Evolutionary conservation across 805 yeast genomes (phyloP), one percentile per base, ranked within the genome.

Genomic region (Lipomyces yamadae): DNA sequence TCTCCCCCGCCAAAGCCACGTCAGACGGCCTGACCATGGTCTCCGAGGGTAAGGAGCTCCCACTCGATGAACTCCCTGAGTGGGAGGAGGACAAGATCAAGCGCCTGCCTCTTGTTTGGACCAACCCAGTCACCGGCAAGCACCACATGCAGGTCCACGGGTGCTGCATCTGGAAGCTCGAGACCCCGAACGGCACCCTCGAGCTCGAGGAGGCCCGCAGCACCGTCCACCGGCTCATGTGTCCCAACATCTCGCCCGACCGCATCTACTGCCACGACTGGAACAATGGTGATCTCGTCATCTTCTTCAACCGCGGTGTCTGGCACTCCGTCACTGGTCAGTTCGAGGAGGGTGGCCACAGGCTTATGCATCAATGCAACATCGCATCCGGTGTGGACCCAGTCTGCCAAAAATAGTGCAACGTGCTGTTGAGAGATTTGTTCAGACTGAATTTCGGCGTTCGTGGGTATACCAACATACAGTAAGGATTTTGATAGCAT

Each of bases 261-360:
- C 76, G 87, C 58, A 87, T 92, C 10, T 90, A 90, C 77, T 89
- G 92, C 2, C 97, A 92, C 77, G 85, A 86, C 58, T 92, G 97
- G 97, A 79, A 80, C 24, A 83, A 86, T 71, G 97, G 97, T 64
- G 97, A 92, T 74, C 83, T 92, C 74, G 95, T 91, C 45, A 87
- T 92, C 64, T 92, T 92, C 82, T 91, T 83, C 79, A 92, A 92
- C 82, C 84, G 94, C 76, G 97, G 97, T 56, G 93, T 92, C 10
- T 90, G 94, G 89, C 97, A 92, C 76, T 86, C 94, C 1, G 97
- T 92, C 39, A 91, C 97, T 15, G 96, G 97, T 61, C 96, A 91
- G 78, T 88, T 92, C 78, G 87, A 85, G 24, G 83, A 84, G 24
- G 91, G 89, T 58, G 95, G 91, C 75, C 86, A 85, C 74, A 85